Percentiles rank a stretch among this genome's conserved stretches.
Evolutionary conservation across 1,284 basidiomycete genomes (phyloP).

Genomic region (Meira nashicola): DNA sequence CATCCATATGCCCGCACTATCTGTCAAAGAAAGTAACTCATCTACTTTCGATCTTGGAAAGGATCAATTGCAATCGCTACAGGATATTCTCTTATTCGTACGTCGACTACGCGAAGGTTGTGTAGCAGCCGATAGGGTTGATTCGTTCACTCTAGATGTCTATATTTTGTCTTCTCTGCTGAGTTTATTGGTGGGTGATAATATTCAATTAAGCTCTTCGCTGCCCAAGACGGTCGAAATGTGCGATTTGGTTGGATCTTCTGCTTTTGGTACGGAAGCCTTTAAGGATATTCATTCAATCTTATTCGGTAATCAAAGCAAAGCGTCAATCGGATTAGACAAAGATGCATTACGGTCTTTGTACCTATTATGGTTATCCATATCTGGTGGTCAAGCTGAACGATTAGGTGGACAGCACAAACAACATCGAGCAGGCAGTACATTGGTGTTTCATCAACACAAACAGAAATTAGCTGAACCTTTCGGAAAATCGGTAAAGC

Average conservation of each 20-base stretch:
- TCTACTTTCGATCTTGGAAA: neutral
- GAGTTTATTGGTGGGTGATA: slow-evolving; percentile 4
- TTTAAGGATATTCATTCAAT: neutral
- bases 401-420: neutral
- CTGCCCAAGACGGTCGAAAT: neutral
- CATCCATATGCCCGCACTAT: neutral
- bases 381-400: slow-evolving; percentile 1
- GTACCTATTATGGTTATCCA: slow-evolving; percentile 2
- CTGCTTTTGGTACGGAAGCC: neutral
- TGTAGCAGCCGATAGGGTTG: slow-evolving; percentile 1
- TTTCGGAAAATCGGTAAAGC: neutral
- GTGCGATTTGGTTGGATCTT: neutral
- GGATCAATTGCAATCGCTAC: neutral
- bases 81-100: slow-evolving; percentile 5
- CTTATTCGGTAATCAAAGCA: neutral
- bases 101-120: slow-evolving; percentile 6
- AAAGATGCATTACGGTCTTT: neutral
- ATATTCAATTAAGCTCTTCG: slow-evolving; percentile 1
- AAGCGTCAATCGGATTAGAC: neutral
- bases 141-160: slow-evolving; percentile 4
- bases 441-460: neutral
- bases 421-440: neutral
- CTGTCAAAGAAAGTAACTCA: neutral
- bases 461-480: neutral
- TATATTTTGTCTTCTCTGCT: slow-evolving; percentile 1